Evolutionary conservation across 2,329 filamentous ascomycete species (phyloP).

Genomic region (Sordariomycetes sp.): DNA sequence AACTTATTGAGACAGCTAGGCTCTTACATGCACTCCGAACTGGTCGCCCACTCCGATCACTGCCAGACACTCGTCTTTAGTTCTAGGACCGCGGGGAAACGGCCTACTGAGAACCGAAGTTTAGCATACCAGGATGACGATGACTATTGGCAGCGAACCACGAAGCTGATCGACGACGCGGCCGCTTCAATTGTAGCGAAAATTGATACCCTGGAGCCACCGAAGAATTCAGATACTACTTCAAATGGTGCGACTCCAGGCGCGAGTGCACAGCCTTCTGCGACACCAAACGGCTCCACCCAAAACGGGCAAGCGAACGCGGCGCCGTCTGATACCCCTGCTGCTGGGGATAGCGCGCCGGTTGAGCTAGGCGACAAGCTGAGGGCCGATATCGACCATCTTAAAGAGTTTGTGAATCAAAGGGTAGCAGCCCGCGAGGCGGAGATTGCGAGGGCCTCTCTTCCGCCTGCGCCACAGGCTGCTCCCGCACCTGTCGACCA

Average conservation of each 20-base stretch:
- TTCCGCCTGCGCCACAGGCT: neutral
- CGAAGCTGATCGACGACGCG: neutral
- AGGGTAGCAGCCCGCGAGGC: conserved; percentile 1
- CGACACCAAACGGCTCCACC: neutral
- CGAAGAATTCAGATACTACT: neutral
- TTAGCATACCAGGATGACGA: conserved; percentile 1
- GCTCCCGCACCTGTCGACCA: neutral
- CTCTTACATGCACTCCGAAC: conserved; percentile 16
- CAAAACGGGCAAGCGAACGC: neutral
- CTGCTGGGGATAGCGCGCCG: neutral
- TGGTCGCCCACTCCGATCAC: conserved; percentile 18
- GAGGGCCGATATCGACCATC: neutral
- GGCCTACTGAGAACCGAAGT: neutral
- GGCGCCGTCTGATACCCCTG: neutral
- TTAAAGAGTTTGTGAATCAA: conserved; percentile 1
- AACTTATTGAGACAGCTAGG: conserved; percentile 18
- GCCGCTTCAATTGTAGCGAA: neutral
- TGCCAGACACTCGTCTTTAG: conserved; percentile 9
- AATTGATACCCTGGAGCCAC: neutral
- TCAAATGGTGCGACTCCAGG: neutral
- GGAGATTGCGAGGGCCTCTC: neutral
- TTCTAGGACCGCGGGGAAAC: neutral
- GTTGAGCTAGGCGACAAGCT: neutral
- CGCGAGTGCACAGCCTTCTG: neutral
- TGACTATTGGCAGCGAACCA: conserved; percentile 4